Base-by-base conservation (phyloP, 2,329 filamentous ascomycete species). In the Juglanconis sp. region DNA sequence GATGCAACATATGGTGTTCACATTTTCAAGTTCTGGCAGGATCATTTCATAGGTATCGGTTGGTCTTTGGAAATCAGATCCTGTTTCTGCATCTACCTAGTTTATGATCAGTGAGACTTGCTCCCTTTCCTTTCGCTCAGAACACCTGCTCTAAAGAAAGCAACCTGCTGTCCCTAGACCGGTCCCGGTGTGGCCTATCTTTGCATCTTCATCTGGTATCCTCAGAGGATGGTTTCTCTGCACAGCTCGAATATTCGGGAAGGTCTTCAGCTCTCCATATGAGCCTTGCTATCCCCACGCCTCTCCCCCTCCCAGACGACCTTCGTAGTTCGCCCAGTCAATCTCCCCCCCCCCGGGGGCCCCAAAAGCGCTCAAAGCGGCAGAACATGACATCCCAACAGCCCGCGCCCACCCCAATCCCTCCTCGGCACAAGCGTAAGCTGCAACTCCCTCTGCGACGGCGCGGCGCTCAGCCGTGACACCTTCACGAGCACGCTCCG, bases 321-420 rank as follows among this genome's bases (percentile, higher is more conserved):
- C 24, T 24, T 24, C 24, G 24, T 24, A 24, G 24, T 24, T 24
- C 24, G 24, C 24, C 34, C 15, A 5, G n/a, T 15, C 9, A 17
- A 42, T 15, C 35, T 3, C 49, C 38, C n/a, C 35, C 17, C 34
- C 5, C 4, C 32, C 40, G 11, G 11, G 40, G n/a, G 2, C 30
- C 30, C 35, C 34, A n/a, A 4, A 30, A n/a, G 7, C n/a, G 15
- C 1, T 82, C 79, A 96, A 57, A 95, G 68, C 35, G 90, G 91
- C 65, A 96, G 76, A 64, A 97, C 83, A 76, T 96, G 92, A 73
- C 93, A 97, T 56, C 93, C 93, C 69, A 97, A 77, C 72, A 94
- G 77, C 31, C 93, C 93, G 72, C 91, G 83, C 36, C 93, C 93
- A 66, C 93, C 93, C 93, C 93, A 97, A 69, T 92, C 82, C 53